phyloP scores from a whole-genome alignment of 768 basidiomycete species.

The Dentipellis sp. region DNA sequence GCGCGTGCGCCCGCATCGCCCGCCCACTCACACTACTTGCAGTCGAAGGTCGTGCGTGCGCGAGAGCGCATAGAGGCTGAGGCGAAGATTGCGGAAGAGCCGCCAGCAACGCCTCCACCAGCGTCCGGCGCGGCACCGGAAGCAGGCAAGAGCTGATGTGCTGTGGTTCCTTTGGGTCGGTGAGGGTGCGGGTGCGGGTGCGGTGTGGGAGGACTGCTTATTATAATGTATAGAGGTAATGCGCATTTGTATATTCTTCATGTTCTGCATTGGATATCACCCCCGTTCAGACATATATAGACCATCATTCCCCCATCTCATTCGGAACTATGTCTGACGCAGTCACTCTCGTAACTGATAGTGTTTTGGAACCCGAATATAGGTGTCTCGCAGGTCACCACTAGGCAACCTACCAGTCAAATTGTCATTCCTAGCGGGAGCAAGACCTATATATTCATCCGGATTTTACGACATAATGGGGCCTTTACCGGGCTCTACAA shows the following conservation, averaged over 20 bases:
- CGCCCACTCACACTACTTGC: constrained; percentile 81
- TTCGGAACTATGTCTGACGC: no score
- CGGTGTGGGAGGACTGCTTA: not conserved
- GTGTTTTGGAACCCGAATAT: no score
- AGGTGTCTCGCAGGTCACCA: no score
- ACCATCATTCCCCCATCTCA: not conserved
- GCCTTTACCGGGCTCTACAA: no score
- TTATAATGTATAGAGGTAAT: not conserved
- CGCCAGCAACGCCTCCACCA: constrained; percentile 7
- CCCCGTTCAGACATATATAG: not conserved
- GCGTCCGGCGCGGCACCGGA: not conserved
- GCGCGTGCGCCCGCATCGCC: constrained; percentile 35
- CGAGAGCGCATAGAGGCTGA: constrained; percentile 94
- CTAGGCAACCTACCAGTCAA: no score
- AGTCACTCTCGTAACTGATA: no score
- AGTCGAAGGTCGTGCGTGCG: constrained; percentile 95
- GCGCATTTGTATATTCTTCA: not conserved
- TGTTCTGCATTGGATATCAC: not conserved
- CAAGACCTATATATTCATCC: no score
- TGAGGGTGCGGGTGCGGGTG: not conserved
- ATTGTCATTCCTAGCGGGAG: no score
- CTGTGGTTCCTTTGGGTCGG: not conserved
- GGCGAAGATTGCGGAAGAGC: constrained; percentile 24
- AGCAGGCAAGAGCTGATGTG: not conserved
- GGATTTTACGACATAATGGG: no score